These are phyloP conservation scores for Cryptosporidium muris DNA, from an alignment of 169 alveolate species.

Conservation along the genomic window DNA sequence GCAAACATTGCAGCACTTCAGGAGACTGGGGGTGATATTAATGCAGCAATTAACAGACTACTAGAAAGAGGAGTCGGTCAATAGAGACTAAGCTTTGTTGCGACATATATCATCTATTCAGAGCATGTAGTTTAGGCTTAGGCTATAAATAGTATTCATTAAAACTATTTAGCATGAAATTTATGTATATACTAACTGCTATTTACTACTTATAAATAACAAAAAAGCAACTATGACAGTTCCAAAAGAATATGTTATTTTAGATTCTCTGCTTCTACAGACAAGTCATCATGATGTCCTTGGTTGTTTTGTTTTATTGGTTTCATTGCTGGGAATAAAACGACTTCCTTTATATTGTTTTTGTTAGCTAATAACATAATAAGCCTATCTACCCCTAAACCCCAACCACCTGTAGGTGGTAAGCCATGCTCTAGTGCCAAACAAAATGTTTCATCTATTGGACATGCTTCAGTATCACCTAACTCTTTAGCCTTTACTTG, in stretches of 20 bases:
- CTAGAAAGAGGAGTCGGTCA: conserved; percentile 84
- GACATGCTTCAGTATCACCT: conserved; percentile 89
- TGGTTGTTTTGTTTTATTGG: conserved; percentile 75
- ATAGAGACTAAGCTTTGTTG: background rate
- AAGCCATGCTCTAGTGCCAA: conserved; percentile 92
- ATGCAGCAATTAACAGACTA: conserved; percentile 92
- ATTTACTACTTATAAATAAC: no score
- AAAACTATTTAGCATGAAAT: no score
- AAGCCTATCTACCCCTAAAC: conserved; percentile 95
- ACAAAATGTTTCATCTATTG: conserved; percentile 90
- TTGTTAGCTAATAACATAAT: conserved; percentile 92
- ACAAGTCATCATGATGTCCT: background rate
- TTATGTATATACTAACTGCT: no score
- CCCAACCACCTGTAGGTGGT: conserved; percentile 98
- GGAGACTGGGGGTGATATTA: conserved; percentile 92
- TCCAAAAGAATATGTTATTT: background rate
- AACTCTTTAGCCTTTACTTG: conserved; percentile 87
- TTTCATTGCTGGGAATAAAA: conserved; percentile 98
- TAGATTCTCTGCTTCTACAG: background rate
- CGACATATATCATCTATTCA: no score
- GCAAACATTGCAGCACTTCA: conserved; percentile 90
- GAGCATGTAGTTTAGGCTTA: no score
- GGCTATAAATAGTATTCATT: no score
- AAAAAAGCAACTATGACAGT: no score
- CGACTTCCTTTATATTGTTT: conserved; percentile 93